Conservation (phyloP, 2,329 filamentous ascomycete genomes). For the Mycosphaerella arachidis region DNA sequence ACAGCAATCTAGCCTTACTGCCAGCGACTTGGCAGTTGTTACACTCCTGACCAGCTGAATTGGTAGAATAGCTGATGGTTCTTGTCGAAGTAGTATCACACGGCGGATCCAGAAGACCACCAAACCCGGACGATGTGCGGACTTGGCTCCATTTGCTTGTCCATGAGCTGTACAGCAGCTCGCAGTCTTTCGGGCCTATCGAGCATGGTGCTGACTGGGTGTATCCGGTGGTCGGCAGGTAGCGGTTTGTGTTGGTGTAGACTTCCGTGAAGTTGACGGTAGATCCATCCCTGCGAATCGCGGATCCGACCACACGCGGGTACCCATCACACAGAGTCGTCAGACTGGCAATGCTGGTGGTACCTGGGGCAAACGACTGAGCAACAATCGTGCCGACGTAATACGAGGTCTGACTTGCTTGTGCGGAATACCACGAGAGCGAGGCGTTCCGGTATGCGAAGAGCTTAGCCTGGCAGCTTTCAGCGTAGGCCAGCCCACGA, state of each 20-base stretch:
- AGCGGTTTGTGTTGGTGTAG: not conserved
- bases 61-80: not conserved
- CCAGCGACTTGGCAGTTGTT: slow-evolving; percentile 8
- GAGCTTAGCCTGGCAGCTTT: not conserved
- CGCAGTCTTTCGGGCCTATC: slow-evolving; percentile 11
- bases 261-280: not conserved
- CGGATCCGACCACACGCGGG: slow-evolving; percentile 17
- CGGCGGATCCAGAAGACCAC: not conserved
- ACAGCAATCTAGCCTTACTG: slow-evolving; percentile 15
- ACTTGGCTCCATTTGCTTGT: not conserved
- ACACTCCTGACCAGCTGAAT: not conserved
- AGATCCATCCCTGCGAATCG: not conserved
- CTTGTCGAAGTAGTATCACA: not conserved
- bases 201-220: slow-evolving; percentile 11
- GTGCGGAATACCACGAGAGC: not conserved
- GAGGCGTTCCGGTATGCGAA: not conserved
- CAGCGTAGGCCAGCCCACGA: not conserved
- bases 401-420: not conserved
- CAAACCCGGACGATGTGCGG: not conserved
- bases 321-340: slow-evolving; percentile 24
- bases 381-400: not conserved
- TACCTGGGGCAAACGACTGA: not conserved
- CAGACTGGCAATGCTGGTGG: not conserved
- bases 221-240: too few relatives aligned
- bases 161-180: slow-evolving; percentile 9